These are phyloP conservation scores for Venturia carpophila DNA, from an alignment of 2,329 filamentous ascomycete species.

Conservation along the genomic window DNA sequence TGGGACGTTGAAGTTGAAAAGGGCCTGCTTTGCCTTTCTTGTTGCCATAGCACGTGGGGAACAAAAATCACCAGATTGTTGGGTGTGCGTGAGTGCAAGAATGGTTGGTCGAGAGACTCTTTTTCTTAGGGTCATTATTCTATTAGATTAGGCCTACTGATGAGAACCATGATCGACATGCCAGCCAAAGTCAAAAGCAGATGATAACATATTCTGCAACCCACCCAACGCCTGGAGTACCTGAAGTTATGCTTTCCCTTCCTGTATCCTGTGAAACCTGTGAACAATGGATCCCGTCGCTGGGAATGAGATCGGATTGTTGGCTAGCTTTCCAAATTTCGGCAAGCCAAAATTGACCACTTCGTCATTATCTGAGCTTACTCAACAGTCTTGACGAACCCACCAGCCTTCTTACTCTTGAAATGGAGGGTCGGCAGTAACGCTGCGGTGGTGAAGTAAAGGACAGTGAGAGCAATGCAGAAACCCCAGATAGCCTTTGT, in stretches of 20 bases:
- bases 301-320: neutral
- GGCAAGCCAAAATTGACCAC: neutral
- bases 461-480: slow-evolving; percentile 58
- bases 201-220: neutral
- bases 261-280: neutral
- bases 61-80: too few species aligned
- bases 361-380: neutral
- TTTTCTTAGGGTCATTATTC: neutral
- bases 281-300: neutral
- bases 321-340: neutral
- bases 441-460: slow-evolving; percentile 39
- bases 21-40: too few species aligned
- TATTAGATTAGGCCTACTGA: slow-evolving; percentile 6
- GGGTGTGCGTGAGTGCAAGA: too few species aligned
- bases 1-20: too few species aligned
- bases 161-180: neutral
- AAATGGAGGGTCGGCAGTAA: slow-evolving; percentile 42
- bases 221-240: neutral
- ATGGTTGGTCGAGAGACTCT: too few species aligned
- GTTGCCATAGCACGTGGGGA: too few species aligned
- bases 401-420: slow-evolving; percentile 41
- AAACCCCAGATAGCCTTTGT: slow-evolving; percentile 85
- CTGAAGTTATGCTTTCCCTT: neutral
- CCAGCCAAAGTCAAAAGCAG: neutral
- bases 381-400: slow-evolving; percentile 17